Evolutionary conservation across 2,329 filamentous ascomycete genomes (phyloP).

Genomic region (Arthrinium puccinioides): DNA sequence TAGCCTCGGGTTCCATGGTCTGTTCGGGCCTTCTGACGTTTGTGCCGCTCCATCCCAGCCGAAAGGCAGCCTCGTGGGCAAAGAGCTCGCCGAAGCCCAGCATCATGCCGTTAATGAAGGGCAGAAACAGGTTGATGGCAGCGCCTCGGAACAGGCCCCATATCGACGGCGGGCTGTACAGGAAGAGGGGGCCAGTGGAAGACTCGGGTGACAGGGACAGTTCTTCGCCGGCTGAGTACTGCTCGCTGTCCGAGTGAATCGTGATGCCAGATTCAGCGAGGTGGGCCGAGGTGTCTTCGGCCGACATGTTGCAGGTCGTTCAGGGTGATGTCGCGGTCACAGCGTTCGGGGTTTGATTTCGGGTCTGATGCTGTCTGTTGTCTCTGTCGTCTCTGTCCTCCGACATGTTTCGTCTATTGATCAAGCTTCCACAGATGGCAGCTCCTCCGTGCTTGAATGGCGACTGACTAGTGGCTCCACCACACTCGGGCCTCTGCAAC

Average conservation of each 20-base stretch:
- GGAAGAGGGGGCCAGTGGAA: constrained; percentile 62
- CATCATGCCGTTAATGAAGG: constrained; percentile 98
- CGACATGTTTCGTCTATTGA: no score
- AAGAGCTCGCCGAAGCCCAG: constrained; percentile 94
- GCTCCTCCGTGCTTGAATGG: no score
- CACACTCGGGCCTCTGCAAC: no score
- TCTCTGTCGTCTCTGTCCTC: no score
- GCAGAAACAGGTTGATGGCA: constrained; percentile 90
- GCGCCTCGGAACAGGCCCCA: constrained; percentile 82
- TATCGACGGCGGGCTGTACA: constrained; percentile 83
- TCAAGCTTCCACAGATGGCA: no score
- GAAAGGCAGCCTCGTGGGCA: constrained; percentile 89
- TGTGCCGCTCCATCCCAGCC: constrained; percentile 87
- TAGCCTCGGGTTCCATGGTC: no score
- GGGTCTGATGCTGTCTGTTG: no score
- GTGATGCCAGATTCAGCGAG: constrained; percentile 69
- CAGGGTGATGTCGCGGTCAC: no score
- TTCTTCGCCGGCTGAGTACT: constrained; percentile 63
- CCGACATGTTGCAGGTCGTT: constrained; percentile 37
- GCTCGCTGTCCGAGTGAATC: constrained; percentile 76
- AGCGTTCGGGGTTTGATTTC: no score
- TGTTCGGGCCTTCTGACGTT: constrained; percentile 56
- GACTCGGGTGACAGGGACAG: constrained; percentile 50
- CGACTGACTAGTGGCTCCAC: no score
- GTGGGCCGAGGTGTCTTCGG: constrained; percentile 40